Evolutionary conservation across 208 protist species (phyloP).

Genomic region (Borovskyia barvae): DNA sequence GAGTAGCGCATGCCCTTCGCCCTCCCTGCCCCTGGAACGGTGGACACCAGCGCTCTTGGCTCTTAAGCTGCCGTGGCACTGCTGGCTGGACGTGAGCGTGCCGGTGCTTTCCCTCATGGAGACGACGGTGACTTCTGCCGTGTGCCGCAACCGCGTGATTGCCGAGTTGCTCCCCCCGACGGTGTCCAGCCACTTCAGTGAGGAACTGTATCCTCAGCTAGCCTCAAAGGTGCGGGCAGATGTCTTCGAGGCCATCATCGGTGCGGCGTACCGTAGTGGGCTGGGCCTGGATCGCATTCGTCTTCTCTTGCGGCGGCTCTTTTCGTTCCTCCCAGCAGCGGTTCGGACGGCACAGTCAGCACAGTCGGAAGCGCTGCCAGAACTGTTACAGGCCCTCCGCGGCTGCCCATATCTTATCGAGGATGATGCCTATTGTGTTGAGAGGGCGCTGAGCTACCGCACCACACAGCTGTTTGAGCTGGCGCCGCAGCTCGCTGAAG

Average conservation of each 20-base stretch:
- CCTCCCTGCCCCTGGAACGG: neutral
- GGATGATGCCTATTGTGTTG: conserved; percentile 1
- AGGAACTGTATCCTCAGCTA: conserved; percentile 15
- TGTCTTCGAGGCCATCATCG: conserved; percentile 65
- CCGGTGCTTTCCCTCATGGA: neutral
- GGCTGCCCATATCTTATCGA: conserved; percentile 15
- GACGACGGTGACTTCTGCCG: conserved; percentile 8
- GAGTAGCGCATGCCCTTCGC: neutral
- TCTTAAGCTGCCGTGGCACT: conserved; percentile 6
- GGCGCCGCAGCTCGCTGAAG: conserved; percentile 8
- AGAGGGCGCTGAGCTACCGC: conserved; percentile 11
- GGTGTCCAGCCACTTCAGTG: conserved; percentile 23
- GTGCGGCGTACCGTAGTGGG: conserved; percentile 42
- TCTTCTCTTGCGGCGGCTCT: conserved; percentile 35
- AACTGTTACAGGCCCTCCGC: conserved; percentile 1
- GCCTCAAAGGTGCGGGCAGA: conserved; percentile 55
- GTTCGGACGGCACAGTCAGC: neutral
- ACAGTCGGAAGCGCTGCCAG: neutral
- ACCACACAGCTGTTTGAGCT: conserved; percentile 9
- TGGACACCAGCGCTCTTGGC: conserved; percentile 3
- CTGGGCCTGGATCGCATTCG: conserved; percentile 48
- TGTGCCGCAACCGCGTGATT: conserved; percentile 55
- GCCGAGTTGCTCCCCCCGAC: conserved; percentile 40
- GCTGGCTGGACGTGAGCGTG: neutral
- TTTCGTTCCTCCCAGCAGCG: conserved; percentile 25